phyloP scores from a whole-genome alignment of 441 rosid genomes.

The Raphanus hybrid region DNA sequence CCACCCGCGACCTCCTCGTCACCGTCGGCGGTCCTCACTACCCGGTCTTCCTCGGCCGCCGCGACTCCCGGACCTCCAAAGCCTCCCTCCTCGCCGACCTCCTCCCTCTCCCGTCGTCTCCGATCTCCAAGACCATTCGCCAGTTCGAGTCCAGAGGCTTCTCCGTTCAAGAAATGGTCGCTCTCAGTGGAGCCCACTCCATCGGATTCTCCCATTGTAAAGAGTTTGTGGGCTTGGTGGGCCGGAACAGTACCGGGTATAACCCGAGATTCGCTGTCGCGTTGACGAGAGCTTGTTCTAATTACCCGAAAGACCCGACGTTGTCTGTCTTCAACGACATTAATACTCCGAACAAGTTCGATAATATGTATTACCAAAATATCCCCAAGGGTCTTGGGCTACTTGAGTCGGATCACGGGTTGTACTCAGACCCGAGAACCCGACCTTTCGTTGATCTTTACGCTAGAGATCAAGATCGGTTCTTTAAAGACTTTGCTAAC shows the following conservation, averaged over 20 bases:
- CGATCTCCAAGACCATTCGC: slow-evolving; percentile 47
- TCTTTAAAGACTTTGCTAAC: slow-evolving; percentile 56
- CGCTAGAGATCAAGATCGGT: slow-evolving; percentile 54
- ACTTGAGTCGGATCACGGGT: slow-evolving; percentile 63
- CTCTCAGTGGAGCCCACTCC: slow-evolving; percentile 71
- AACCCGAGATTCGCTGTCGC: slow-evolving; percentile 67
- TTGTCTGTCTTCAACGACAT: slow-evolving; percentile 71
- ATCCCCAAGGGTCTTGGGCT: slow-evolving; percentile 66
- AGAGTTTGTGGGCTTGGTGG: slow-evolving; percentile 50
- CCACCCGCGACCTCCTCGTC: slow-evolving; percentile 63
- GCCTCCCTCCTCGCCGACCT: slow-evolving; percentile 46
- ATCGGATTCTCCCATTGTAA: slow-evolving; percentile 77
- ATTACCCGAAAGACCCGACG: slow-evolving; percentile 53
- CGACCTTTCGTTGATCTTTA: slow-evolving; percentile 56
- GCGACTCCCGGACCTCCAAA: slow-evolving; percentile 51
- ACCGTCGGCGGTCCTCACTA: slow-evolving; percentile 75
- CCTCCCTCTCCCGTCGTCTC: slow-evolving; percentile 60
- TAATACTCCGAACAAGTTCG: slow-evolving; percentile 71
- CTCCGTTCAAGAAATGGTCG: slow-evolving; percentile 62
- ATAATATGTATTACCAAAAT: slow-evolving; percentile 66
- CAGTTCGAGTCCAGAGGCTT: slow-evolving; percentile 56
- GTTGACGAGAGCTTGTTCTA: slow-evolving; percentile 58
- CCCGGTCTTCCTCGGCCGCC: slow-evolving; percentile 58
- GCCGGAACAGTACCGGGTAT: slow-evolving; percentile 49
- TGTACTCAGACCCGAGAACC: slow-evolving; percentile 56